A percentile compares a stretch with the other conserved stretches of the same genome.
phyloP scores from a whole-genome alignment of 2,329 filamentous ascomycete genomes.

The Ophiostoma tasmaniense region DNA sequence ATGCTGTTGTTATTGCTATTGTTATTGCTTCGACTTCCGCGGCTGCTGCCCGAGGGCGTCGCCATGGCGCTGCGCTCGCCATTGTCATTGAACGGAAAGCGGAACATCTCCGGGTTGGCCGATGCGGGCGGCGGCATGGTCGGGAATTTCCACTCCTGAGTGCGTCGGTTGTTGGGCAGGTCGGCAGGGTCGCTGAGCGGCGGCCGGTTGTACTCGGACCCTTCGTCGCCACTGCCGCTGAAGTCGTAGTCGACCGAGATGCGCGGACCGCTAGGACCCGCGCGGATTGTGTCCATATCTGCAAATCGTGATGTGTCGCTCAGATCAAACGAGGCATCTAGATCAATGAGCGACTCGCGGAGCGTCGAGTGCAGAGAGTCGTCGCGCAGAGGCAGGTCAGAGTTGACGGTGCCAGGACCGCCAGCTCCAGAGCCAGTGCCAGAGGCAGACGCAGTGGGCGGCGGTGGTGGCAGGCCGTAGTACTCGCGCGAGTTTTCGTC shows the following conservation, averaged over 20 bases:
- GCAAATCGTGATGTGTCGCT: constrained; percentile 51
- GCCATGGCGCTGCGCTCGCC: constrained; percentile 2
- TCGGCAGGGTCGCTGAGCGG: constrained; percentile 52
- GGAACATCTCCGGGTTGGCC: constrained; percentile 39
- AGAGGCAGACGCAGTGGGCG: constrained; percentile 25
- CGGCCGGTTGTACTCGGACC: constrained; percentile 35
- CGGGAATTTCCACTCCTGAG: constrained; percentile 47
- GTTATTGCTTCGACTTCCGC: constrained; percentile 10
- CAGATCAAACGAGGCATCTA: constrained; percentile 46
- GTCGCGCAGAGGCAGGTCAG: constrained; percentile 50
- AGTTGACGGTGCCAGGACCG: constrained; percentile 23
- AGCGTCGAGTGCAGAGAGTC: constrained; percentile 45
- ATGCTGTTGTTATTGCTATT: constrained; percentile 15
- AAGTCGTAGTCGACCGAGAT: constrained; percentile 43
- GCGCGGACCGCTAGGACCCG: constrained; percentile 32
- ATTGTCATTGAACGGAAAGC: constrained; percentile 34
- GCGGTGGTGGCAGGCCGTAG: constrained; percentile 42
- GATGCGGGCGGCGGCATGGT: constrained; percentile 40
- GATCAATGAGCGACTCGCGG: constrained; percentile 56
- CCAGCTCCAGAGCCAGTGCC: not conserved
- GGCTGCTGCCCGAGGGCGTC: constrained; percentile 12
- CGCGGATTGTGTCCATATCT: constrained; percentile 53
- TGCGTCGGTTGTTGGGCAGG: constrained; percentile 32
- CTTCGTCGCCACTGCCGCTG: constrained; percentile 39
- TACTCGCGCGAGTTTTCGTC: constrained; percentile 55